These are phyloP conservation scores for Entomortierella parvispora DNA, from an alignment of 192 early-diverging fungal species.

Conservation along the genomic window DNA sequence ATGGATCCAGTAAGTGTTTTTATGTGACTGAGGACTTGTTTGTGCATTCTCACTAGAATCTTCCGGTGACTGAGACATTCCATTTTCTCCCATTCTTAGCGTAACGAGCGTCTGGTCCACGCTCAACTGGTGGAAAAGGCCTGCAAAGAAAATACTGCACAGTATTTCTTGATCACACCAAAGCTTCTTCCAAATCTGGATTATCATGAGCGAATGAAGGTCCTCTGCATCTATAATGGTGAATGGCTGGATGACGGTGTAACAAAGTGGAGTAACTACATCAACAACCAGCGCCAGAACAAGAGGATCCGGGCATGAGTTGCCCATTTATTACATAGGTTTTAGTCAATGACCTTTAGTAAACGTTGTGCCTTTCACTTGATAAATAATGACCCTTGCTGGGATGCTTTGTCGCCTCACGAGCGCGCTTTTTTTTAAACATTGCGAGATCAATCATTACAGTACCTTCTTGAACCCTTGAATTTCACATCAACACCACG, in stretches of 20 bases:
- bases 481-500: too few relatives aligned
- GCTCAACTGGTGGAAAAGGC: conserved; percentile 87
- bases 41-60: too few relatives aligned
- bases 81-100: conserved; percentile 16
- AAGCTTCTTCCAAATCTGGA: conserved; percentile 94
- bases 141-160: conserved; percentile 72
- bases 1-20: conserved; percentile 83
- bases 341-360: too few relatives aligned
- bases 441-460: too few relatives aligned
- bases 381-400: too few relatives aligned
- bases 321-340: too few relatives aligned
- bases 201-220: conserved; percentile 92
- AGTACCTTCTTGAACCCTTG: too few relatives aligned
- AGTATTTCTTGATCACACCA: conserved; percentile 99
- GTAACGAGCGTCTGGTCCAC: conserved; percentile 97
- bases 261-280: conserved; percentile 26
- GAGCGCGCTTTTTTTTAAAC: too few relatives aligned
- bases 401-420: too few relatives aligned
- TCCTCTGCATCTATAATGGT: conserved; percentile 95
- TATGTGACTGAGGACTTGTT: background rate
- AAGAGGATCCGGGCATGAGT: background rate
- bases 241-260: conserved; percentile 70
- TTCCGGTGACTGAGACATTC: background rate
- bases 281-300: conserved; percentile 30
- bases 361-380: too few relatives aligned